Base-by-base conservation (phyloP, 208 protist genomes). In the Leptomonas seymouri region DNA sequence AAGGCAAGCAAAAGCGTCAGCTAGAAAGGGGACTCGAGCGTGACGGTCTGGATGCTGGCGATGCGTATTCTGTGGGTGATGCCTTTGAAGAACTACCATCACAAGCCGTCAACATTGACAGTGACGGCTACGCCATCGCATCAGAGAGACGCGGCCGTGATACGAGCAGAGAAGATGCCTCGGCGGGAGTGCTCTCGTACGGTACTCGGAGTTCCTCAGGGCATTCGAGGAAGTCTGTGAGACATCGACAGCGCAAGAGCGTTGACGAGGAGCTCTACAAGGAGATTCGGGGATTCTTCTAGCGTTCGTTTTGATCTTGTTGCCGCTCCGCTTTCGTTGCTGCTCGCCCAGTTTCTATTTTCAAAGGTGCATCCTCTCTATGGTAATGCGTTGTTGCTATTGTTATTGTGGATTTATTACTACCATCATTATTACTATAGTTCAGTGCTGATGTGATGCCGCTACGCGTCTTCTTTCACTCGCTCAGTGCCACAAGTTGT, bases 201-300 rank as follows among this genome's bases (percentile, higher is more conserved):
- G 28, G 54, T 3, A 34, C 34, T 18, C 56, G 49, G 36, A 12
- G 2, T 3, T 12, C 6, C 21, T 12, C 27, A 9, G 0, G 15
- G 11, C 15, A n/a, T 11, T 27, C 9, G 27, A 16, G 25, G 23
- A 64, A 41, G 18, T 16, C 0, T 6, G 30, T 16, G 23, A 61
- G 44, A 54, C 62, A 59, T 14, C 59, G 54, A 23, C 64, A n/a
- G 23, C 42, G 27, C 7, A 42, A 58, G 3, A 76, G 64, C 31
- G 28, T 64, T 7, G 70, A 84, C 60, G 68, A 56, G 34, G 30
- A 76, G 25, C 67, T 84, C 12, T 74, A 71, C 50, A 63, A 64
- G 27, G 78, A 84, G 15, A 53, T 84, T 5, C 54, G 62, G 0
- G 69, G 76, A 8, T 76, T 79, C 42, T 67, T 83, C 21, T 83